Evolutionary conservation across 2,329 filamentous ascomycete genomes (phyloP).

Genomic region (Cladosporium velox): DNA sequence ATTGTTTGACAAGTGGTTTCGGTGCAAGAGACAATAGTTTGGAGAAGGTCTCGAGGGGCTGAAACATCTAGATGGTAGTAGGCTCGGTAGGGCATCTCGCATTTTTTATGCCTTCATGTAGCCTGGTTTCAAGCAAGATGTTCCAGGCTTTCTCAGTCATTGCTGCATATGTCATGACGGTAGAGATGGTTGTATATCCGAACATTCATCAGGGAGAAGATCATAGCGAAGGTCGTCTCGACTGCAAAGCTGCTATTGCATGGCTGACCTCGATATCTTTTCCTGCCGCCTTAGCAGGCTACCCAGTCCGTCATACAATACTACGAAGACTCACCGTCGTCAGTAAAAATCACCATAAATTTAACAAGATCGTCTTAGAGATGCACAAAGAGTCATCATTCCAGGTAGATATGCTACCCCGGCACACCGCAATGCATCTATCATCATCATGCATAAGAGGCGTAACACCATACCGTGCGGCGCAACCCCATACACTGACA

Average conservation of each 20-base stretch:
- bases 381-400: background rate
- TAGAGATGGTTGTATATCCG: too few species aligned
- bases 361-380: background rate
- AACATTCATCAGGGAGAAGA: too few species aligned
- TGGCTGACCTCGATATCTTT: too few species aligned
- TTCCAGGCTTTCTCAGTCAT: too few species aligned
- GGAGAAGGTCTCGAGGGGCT: background rate
- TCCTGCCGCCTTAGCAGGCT: background rate
- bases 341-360: background rate
- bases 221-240: too few species aligned
- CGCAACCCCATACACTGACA: background rate
- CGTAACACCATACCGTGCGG: conserved; percentile 12
- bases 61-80: background rate
- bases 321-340: background rate
- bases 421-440: conserved; percentile 20
- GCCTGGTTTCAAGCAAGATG: too few species aligned
- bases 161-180: too few species aligned
- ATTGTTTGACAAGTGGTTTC: background rate
- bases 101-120: too few species aligned
- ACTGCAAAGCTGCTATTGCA: too few species aligned
- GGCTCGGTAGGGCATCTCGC: too few species aligned
- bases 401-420: conserved; percentile 7
- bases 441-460: conserved; percentile 20
- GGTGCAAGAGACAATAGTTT: background rate
- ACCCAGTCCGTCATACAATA: background rate